A percentile compares a stretch with the other conserved stretches of the same genome.
Conservation (phyloP, 345 rosid species). For the Salix arbutifolia region DNA sequence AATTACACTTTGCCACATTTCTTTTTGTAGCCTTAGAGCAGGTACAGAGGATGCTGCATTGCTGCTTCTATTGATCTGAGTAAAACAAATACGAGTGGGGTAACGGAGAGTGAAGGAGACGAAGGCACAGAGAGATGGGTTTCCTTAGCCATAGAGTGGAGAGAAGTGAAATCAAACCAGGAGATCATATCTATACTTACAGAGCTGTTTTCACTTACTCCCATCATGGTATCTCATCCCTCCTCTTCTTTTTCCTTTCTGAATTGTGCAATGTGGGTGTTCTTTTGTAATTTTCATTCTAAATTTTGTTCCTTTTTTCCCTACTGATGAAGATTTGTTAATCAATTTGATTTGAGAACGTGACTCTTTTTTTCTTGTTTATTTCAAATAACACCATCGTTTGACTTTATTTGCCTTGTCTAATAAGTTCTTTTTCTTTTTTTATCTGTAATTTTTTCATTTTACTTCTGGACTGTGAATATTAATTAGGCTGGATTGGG, state of each 20-base stretch:
- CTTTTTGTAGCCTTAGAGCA: background rate
- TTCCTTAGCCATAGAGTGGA: conserved; percentile 73
- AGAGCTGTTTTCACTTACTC: conserved; percentile 91
- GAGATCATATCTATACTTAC: conserved; percentile 96
- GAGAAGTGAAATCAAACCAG: conserved; percentile 67
- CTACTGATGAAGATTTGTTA: background rate
- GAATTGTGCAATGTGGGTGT: conserved; percentile 21
- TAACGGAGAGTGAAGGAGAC: background rate
- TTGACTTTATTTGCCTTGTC: background rate
- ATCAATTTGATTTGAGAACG: background rate
- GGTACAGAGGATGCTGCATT: background rate
- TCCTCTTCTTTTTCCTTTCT: conserved; percentile 1
- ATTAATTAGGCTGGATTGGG: background rate
- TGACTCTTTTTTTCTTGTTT: background rate
- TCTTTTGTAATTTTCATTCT: background rate
- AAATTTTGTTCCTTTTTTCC: background rate
- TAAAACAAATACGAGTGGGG: background rate
- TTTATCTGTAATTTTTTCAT: background rate
- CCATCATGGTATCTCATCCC: conserved; percentile 65
- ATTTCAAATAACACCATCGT: background rate
- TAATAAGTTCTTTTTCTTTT: background rate
- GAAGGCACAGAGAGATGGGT: conserved; percentile 55
- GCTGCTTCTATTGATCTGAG: background rate
- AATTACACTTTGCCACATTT: conserved; percentile 16
- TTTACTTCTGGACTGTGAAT: background rate